Base-by-base conservation (phyloP, 2,329 filamentous ascomycete species). In the Cladosporium sp. region DNA sequence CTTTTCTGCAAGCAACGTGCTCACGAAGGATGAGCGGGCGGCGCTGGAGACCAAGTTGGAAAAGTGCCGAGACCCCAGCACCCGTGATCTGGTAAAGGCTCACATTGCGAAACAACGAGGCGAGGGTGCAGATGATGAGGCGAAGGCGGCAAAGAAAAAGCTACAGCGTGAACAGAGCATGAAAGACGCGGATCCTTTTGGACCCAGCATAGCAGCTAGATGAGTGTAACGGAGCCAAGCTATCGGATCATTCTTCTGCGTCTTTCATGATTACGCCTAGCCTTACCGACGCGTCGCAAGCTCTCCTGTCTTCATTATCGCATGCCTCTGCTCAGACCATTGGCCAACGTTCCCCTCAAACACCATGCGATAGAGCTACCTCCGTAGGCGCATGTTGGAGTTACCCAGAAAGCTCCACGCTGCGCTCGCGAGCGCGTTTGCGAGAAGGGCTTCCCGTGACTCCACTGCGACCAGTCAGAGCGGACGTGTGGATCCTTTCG, bases 31-130 rank as follows among this genome's bases (percentile, higher is more conserved):
- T 7, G 71, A 73, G 49, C 40, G 70, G 11, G 65, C 63, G 0
- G 61, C 50, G 28, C 37, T 90, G 12, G 80, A 85, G 15, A 85
- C 82, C 73, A 92, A 90, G 70, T 77, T 92, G n/a, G 84, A 83
- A 61, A 84, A 82, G 65, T 92, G 89, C 65, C 80, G 86, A 59
- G 89, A 93, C 67, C 88, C 89, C 0, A 87, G 90, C 65, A 84
- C 89, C 58, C 84, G 82, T 43, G 88, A 92, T 71, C 73, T 92
- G 3, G 85, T 91, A 17, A 85, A 85, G 50, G 75, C 89, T 52
- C 86, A 89, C 66, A 81, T 82, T 63, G 83, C 84, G 19, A 84
- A 79, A 67, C 65, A 75, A 50, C 75, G 76, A 25, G 67, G 65
- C 2, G 58, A 59, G 51, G 73, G 67, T 1, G 70, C 73, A 40